A percentile compares a stretch with the other conserved stretches of the same genome.
Evolutionary conservation across 2,329 filamentous ascomycete species (phyloP).

Genomic region (Aureobasidium leucospermi): DNA sequence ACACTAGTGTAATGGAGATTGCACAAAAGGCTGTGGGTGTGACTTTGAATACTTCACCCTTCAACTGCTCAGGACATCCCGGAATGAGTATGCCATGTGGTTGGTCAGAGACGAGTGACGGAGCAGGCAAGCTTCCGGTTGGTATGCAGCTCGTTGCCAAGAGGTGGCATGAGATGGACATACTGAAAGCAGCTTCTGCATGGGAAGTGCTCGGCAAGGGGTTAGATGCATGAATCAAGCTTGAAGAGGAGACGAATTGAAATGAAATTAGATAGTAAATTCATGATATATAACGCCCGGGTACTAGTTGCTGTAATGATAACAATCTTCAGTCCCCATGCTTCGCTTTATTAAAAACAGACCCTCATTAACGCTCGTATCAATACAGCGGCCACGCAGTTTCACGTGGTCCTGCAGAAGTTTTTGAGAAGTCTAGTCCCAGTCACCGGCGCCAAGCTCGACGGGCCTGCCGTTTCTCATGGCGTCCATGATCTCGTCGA

Average conservation of each 20-base stretch:
- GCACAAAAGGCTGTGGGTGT: constrained; percentile 34
- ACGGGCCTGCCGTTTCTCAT: constrained; percentile 29
- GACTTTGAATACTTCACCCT: constrained; percentile 38
- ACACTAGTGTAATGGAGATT: constrained; percentile 26
- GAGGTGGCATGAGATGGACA: constrained; percentile 27
- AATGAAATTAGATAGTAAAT: not conserved
- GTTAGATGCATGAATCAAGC: not conserved
- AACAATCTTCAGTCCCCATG: constrained; percentile 10
- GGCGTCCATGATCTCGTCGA: constrained; percentile 35
- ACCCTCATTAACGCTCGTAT: not conserved
- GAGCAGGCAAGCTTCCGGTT: constrained; percentile 26
- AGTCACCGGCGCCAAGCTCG: constrained; percentile 28
- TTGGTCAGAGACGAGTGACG: constrained; percentile 23
- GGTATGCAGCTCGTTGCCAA: constrained; percentile 32
- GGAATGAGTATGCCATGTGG: constrained; percentile 42
- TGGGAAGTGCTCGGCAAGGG: constrained; percentile 28
- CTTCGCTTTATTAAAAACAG: constrained; percentile 6
- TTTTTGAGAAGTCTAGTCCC: constrained; percentile 18
- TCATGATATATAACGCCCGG: constrained; percentile 11
- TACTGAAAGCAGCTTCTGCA: constrained; percentile 29
- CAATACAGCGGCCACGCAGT: not conserved
- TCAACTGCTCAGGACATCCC: constrained; percentile 47
- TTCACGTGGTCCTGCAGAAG: not conserved
- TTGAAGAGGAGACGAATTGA: not conserved
- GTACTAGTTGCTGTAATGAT: not conserved